Conservation (phyloP, 2,329 filamentous ascomycete species). For the Dactylellina haptotyla region DNA sequence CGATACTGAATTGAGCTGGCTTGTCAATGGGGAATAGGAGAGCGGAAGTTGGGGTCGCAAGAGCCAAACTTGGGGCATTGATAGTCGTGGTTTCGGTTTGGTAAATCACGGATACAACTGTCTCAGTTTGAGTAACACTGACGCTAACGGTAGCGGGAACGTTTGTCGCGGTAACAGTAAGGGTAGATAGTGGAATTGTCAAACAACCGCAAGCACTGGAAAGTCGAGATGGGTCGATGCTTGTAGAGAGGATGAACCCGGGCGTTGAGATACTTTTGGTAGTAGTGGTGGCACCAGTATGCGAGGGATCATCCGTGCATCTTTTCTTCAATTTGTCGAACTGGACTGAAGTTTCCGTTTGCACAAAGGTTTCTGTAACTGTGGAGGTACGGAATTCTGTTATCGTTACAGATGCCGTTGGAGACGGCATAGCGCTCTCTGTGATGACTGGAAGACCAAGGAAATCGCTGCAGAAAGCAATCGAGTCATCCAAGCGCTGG, state of each 20-base stretch:
- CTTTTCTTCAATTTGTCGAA: slow-evolving; percentile 37
- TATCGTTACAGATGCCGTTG: slow-evolving; percentile 22
- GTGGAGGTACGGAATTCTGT: slow-evolving; percentile 18
- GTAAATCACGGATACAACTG: neutral
- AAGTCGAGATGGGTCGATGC: slow-evolving; percentile 27
- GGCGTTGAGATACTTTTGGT: slow-evolving; percentile 23
- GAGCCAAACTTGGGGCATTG: slow-evolving; percentile 20
- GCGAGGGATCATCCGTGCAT: slow-evolving; percentile 3
- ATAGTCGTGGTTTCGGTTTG: slow-evolving; percentile 20
- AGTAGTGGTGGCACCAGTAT: slow-evolving; percentile 1
- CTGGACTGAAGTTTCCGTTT: slow-evolving; percentile 4
- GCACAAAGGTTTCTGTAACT: slow-evolving; percentile 18
- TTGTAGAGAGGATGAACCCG: slow-evolving; percentile 11
- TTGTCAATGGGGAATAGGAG: neutral
- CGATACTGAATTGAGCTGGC: slow-evolving; percentile 2
- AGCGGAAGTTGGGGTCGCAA: slow-evolving; percentile 9
- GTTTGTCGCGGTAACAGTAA: slow-evolving; percentile 7
- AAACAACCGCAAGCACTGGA: slow-evolving; percentile 45
- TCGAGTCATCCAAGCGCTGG: slow-evolving; percentile 21
- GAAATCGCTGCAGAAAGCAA: slow-evolving; percentile 43
- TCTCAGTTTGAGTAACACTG: slow-evolving; percentile 11
- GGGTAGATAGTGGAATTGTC: slow-evolving; percentile 33
- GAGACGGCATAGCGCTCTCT: neutral
- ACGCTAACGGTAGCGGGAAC: neutral
- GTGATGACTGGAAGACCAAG: slow-evolving; percentile 32